phyloP scores from a whole-genome alignment of 306 rosid genomes.

The Echinosophora koreensis region DNA sequence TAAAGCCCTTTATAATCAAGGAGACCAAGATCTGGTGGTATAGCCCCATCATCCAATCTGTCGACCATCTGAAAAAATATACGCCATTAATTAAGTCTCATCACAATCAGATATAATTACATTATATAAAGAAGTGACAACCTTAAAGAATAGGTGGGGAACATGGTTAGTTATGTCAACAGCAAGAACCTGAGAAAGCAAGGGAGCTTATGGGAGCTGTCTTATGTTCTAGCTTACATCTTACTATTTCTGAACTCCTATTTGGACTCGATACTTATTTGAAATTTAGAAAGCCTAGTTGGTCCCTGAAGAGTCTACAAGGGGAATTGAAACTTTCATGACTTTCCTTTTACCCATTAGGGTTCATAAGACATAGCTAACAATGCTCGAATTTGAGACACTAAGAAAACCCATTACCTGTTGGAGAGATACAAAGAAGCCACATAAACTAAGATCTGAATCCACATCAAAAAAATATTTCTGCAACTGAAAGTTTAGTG shows the following conservation, averaged over 20 bases:
- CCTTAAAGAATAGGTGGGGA: constrained; percentile 22
- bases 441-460: constrained; percentile 31
- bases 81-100: constrained; percentile 42
- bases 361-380: constrained; percentile 26
- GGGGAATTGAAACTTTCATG: constrained; percentile 36
- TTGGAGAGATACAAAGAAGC: constrained; percentile 26
- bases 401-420: constrained; percentile 22
- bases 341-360: constrained; percentile 19
- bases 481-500: constrained; percentile 21
- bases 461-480: constrained; percentile 26
- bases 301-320: constrained; percentile 30
- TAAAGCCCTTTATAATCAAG: constrained; percentile 93
- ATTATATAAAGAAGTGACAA: constrained; percentile 17
- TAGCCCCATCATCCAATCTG: constrained; percentile 86
- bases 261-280: constrained; percentile 31
- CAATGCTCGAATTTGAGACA: constrained; percentile 36
- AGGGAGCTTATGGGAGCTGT: constrained; percentile 12
- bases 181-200: constrained; percentile 24
- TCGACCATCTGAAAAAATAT: constrained; percentile 88
- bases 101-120: constrained; percentile 18
- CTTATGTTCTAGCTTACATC: constrained; percentile 25
- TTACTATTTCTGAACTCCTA: constrained; percentile 32
- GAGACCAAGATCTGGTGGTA: constrained; percentile 75
- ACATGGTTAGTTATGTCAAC: neutral
- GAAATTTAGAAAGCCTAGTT: constrained; percentile 30